These are phyloP conservation scores for Aspergillus alliaceus DNA, from an alignment of 2,329 filamentous ascomycete genomes.

Conservation along the genomic window DNA sequence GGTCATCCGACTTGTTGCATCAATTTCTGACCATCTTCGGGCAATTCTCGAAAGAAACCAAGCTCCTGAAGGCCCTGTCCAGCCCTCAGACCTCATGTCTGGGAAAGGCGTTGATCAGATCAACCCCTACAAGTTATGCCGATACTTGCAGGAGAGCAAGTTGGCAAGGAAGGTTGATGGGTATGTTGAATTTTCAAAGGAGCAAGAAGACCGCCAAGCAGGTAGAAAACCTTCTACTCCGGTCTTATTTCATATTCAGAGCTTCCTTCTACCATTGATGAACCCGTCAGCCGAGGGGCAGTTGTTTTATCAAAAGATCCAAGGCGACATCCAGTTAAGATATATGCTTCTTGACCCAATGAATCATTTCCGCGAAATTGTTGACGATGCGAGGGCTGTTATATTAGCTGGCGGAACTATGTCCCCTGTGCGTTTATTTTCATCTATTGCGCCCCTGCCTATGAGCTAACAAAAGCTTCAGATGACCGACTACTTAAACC, in stretches of 20 bases:
- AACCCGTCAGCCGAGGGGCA: slow-evolving; percentile 73
- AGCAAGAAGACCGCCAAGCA: slow-evolving; percentile 41
- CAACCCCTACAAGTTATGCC: slow-evolving; percentile 83
- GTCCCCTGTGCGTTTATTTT: slow-evolving; percentile 65
- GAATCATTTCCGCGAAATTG: slow-evolving; percentile 84
- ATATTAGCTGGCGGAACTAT: slow-evolving; percentile 94
- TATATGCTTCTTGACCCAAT: slow-evolving; percentile 91
- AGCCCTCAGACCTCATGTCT: slow-evolving; percentile 70
- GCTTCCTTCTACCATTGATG: slow-evolving; percentile 76
- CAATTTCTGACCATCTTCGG: slow-evolving; percentile 69
- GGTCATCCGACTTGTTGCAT: slow-evolving; percentile 78
- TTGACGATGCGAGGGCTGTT: slow-evolving; percentile 79
- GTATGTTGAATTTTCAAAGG: slow-evolving; percentile 67
- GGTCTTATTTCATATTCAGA: slow-evolving; percentile 62
- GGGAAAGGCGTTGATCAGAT: slow-evolving; percentile 92
- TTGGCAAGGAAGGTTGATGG: slow-evolving; percentile 92
- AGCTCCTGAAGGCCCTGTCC: slow-evolving; percentile 65
- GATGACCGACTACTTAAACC: slow-evolving; percentile 83
- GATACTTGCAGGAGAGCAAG: slow-evolving; percentile 88
- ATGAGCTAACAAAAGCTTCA: slow-evolving; percentile 25
- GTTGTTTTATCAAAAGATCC: slow-evolving; percentile 56
- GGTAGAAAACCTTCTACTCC: slow-evolving; percentile 44
- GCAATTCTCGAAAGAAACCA: slow-evolving; percentile 43
- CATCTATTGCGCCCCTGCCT: background rate
- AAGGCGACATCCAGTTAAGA: slow-evolving; percentile 61